A percentile compares a stretch with the other conserved stretches of the same genome.
phyloP scores from a whole-genome alignment of 75 land plant genomes.

The Pinus taeda region DNA sequence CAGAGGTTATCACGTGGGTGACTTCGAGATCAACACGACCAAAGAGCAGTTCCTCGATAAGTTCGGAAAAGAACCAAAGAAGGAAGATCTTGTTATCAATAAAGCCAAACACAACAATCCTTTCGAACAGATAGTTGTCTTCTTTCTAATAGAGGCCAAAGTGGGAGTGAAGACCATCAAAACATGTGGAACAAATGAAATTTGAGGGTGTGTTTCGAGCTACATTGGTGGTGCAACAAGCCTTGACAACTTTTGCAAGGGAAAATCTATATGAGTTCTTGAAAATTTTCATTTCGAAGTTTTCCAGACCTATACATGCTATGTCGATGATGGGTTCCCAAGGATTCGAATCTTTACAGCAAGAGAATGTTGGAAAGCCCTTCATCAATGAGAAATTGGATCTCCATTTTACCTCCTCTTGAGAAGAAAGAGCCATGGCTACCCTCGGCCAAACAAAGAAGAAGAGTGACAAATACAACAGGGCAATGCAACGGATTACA shows the following conservation, averaged over 20 bases:
- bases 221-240: too few species aligned
- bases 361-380: too few species aligned
- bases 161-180: conserved; percentile 92
- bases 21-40: conserved; percentile 50
- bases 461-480: too few species aligned
- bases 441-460: too few species aligned
- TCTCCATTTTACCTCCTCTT: too few species aligned
- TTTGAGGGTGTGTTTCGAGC: conserved; percentile 21
- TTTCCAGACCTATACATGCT: conserved; percentile 38
- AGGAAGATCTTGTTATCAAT: too few species aligned
- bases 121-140: conserved; percentile 39
- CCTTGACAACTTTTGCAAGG: conserved; percentile 24
- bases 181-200: conserved; percentile 79
- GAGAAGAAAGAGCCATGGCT: too few species aligned
- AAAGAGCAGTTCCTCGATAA: conserved; percentile 36
- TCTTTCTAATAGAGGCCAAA: conserved; percentile 74
- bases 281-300: conserved; percentile 80
- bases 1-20: conserved; percentile 67
- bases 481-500: too few species aligned
- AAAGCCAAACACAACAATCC: conserved; percentile 32
- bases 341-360: too few species aligned
- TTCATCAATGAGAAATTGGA: too few species aligned
- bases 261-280: conserved; percentile 53
- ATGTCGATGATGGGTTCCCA: too few species aligned
- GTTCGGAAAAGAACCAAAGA: too few species aligned